Percentiles rank a stretch among this genome's conserved stretches.
Evolutionary conservation across 78 protist genomes (phyloP).

Genomic region (Cavenderia fasciculata): DNA sequence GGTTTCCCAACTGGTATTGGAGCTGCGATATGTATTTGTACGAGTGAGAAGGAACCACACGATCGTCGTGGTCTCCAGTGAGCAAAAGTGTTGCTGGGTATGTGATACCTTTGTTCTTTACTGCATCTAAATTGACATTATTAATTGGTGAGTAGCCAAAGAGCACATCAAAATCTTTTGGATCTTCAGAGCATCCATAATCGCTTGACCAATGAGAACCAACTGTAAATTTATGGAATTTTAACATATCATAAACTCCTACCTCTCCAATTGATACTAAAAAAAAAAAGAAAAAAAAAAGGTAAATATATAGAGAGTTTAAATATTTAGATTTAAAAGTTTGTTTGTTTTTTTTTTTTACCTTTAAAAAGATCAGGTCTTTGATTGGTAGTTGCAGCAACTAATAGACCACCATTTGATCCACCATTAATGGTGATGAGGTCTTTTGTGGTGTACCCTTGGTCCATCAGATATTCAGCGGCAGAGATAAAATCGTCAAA

Average conservation of each 20-base stretch:
- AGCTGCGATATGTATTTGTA: slow-evolving; percentile 87
- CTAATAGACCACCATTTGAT: slow-evolving; percentile 95
- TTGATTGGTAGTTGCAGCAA: slow-evolving; percentile 91
- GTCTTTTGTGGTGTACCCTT: slow-evolving; percentile 48
- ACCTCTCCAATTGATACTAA: slow-evolving; percentile 32
- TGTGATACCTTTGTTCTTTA: no score
- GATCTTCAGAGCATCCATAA: slow-evolving; percentile 80
- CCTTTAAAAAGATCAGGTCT: slow-evolving; percentile 91
- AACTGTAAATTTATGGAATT: slow-evolving; percentile 94
- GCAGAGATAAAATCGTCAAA: slow-evolving; percentile 94
- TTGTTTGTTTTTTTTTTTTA: slow-evolving; percentile 49
- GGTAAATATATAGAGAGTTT: background rate
- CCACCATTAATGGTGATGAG: slow-evolving; percentile 90
- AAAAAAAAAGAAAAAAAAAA: no score
- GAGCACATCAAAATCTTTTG: slow-evolving; percentile 50
- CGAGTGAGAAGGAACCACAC: slow-evolving; percentile 95
- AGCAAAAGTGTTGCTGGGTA: slow-evolving; percentile 85
- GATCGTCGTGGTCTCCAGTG: slow-evolving; percentile 96
- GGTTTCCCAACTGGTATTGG: slow-evolving; percentile 72
- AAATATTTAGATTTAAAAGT: slow-evolving; percentile 16
- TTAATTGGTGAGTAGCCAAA: slow-evolving; percentile 90
- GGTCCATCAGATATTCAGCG: slow-evolving; percentile 75
- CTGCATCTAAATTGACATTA: slow-evolving; percentile 31
- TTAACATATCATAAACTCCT: slow-evolving; percentile 94
- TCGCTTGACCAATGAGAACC: slow-evolving; percentile 93